Base-by-base conservation (phyloP, 2,329 filamentous ascomycete species). In the Colletotrichum endophyticum region DNA sequence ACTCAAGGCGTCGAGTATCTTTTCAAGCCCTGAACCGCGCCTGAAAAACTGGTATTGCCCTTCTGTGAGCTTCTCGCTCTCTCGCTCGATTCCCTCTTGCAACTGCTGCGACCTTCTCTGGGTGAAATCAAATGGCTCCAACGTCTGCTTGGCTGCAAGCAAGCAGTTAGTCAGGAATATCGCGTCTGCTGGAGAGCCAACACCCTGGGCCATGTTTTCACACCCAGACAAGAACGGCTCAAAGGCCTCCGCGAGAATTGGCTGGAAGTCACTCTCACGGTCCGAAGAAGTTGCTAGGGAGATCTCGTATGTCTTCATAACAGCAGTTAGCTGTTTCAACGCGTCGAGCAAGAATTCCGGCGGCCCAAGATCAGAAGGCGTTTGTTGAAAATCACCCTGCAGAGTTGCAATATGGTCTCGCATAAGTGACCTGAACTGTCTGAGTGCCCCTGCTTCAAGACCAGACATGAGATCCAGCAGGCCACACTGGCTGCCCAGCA, bases 261-360 rank as follows among this genome's bases (percentile, higher is more conserved):
- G 90, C 63, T 94, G 90, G 80, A 98, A 98, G 49, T 92, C 93
- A 53, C 91, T 89, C 77, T 94, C 93, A 67, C 90, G 88, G 76
- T 92, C 89, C 11, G 89, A 85, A 2, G 88, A 85, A 4, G 90
- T 86, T 3, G 93, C 91, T 28, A 97, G 87, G 0, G 96, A 98
- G 2, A 94, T 94, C 79, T 98, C 95, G 81, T 96, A 96, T 25
- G 94, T 97, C 82, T 94, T 95, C 89, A 98, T 94, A 67, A 99
- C 93, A 8, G 92, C 89, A 44, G 90, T 91, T 11, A 99, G 88
- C 79, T 95, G 94, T 78, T 95, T 93, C 3, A 99, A 88, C 8
- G 95, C 94, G 72, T 98, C 94, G 49, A 92, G 88, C 0, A 99
- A 86, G 84, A 98, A 98, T 19, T 94, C 91, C 0, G 96, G 96